Conservation (phyloP, 371 early-diverging fungal species). For the Actinomucor elegans region DNA sequence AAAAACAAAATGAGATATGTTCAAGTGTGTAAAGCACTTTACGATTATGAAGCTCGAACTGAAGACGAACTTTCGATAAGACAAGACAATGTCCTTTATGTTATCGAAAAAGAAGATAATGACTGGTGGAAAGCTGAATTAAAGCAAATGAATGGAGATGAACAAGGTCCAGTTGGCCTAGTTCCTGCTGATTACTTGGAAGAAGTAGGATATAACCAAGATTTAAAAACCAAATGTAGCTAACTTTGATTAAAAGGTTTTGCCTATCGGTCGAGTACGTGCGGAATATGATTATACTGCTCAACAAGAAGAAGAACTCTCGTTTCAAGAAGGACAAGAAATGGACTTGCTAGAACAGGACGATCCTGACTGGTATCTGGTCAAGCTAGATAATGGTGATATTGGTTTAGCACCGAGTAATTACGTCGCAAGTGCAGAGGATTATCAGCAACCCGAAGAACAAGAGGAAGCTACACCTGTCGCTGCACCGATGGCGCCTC, state of each 20-base stretch:
- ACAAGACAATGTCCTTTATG: slow-evolving; percentile 76
- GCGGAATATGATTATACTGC: slow-evolving; percentile 83
- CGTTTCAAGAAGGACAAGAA: slow-evolving; percentile 73
- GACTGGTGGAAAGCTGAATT: slow-evolving; percentile 82
- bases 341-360: slow-evolving; percentile 71
- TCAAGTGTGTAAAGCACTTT: slow-evolving; percentile 45
- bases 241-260: slow-evolving; percentile 14
- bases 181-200: slow-evolving; percentile 80
- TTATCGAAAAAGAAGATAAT: slow-evolving; percentile 72
- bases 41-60: slow-evolving; percentile 81
- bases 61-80: slow-evolving; percentile 84
- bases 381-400: slow-evolving; percentile 51
- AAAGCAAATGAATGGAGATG: slow-evolving; percentile 47
- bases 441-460: slow-evolving; percentile 6
- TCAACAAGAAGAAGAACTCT: slow-evolving; percentile 75
- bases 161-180: slow-evolving; percentile 60
- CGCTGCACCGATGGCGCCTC: not conserved
- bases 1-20: slow-evolving; percentile 41
- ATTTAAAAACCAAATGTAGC: not conserved
- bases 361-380: slow-evolving; percentile 83
- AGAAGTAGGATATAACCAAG: slow-evolving; percentile 42
- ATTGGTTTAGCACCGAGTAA: slow-evolving; percentile 78
- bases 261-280: slow-evolving; percentile 55
- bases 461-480: not conserved
- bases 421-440: slow-evolving; percentile 61